phyloP scores from a whole-genome alignment of 192 early-diverging fungal genomes.

The Phycomyces nitens region DNA sequence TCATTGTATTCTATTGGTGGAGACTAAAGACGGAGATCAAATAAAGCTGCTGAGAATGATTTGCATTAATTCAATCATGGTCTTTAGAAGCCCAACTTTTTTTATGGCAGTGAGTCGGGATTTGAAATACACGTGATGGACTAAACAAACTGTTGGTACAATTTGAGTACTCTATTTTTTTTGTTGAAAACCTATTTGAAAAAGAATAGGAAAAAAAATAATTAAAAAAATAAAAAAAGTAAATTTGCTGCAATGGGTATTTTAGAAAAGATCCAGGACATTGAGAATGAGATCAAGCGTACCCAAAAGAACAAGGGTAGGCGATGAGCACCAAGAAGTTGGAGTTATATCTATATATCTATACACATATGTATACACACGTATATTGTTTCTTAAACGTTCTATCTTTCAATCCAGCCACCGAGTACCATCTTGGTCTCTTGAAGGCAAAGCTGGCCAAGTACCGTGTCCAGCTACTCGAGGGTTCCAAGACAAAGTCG shows the following conservation, averaged over 20 bases:
- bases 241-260: slow-evolving; percentile 65
- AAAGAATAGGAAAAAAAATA: not conserved
- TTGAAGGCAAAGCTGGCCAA: slow-evolving; percentile 95
- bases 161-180: not conserved
- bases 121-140: not conserved
- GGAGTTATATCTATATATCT: not conserved
- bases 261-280: slow-evolving; percentile 86
- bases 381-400: not conserved
- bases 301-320: slow-evolving; percentile 99
- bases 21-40: no score
- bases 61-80: not conserved
- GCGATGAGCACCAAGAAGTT: not conserved
- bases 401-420: slow-evolving; percentile 48
- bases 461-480: slow-evolving; percentile 74
- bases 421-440: slow-evolving; percentile 97
- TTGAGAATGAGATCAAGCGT: slow-evolving; percentile 84
- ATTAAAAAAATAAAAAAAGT: not conserved
- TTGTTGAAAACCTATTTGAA: not conserved
- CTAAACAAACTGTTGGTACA: not conserved
- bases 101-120: not conserved
- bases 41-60: no score
- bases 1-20: no score
- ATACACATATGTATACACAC: not conserved
- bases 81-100: not conserved
- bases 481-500: slow-evolving; percentile 61